Base-by-base conservation (phyloP, 2,329 filamentous ascomycete genomes). In the Delphinella strobiligena region DNA sequence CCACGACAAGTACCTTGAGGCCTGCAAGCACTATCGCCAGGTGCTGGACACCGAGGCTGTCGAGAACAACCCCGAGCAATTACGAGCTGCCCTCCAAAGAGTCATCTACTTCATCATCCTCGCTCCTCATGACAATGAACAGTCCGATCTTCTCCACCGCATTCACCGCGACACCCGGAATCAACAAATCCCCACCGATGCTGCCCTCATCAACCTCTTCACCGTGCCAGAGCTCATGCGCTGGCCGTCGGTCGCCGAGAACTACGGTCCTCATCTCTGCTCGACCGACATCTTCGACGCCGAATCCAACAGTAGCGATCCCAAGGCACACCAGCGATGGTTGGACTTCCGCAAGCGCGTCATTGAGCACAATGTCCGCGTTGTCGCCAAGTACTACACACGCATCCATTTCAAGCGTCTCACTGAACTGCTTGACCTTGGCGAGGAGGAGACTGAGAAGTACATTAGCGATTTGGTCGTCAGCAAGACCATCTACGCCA, bases 51-150 rank as follows among this genome's bases (percentile, higher is more conserved):
- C 93, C 0, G 87, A 94, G 61, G 85, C 88, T 3, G 87, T 98
- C 4, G 86, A 96, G 63, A 78, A 93, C 51, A 87, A 95, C 58
- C 75, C 86, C 5, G 70, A 79, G 46, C 87, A 93, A 64, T 76
- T 96, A 46, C 82, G 79, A 52, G 82, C 86, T 4, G 78, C 87
- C 14, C 75, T 98, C 32, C 87, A 94, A 67, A 79, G 91, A 55
- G 87, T 96, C 59, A 88, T 96, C 64, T 96, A 93, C 73, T 98
- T 93, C 63, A 79, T 94, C 60, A 91, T 96, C 49, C 82, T 98
- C 37, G 84, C 91, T 5, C 88, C 91, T 5, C 87, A 96, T 64
- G 89, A 98, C 68, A 98, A 98, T 63, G 91, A 98, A 62, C 91
- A 98, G 61, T 91, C 89, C 51, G 91, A 98, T 52, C 81, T 98